These are phyloP conservation scores for Aureobasidium sp. DNA, from an alignment of 2,329 filamentous ascomycete genomes.

Conservation along the genomic window DNA sequence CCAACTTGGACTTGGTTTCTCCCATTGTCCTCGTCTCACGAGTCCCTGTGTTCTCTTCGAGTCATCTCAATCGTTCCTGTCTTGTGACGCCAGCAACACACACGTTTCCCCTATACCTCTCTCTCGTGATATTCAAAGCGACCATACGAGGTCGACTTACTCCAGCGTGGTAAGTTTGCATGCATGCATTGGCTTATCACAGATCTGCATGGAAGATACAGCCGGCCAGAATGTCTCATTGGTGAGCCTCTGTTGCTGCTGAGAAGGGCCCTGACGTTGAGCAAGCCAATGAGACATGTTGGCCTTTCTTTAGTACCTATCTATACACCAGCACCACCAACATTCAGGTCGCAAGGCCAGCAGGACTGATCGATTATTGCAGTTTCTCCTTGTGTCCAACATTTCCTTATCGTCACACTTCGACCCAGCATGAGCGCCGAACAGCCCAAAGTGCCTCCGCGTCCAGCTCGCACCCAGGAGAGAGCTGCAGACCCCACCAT, in stretches of 20 bases:
- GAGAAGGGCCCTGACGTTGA: constrained; percentile 1
- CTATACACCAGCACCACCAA: background rate
- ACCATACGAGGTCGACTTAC: background rate
- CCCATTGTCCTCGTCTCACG: constrained; percentile 10
- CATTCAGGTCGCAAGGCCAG: constrained; percentile 9
- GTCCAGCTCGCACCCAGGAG: constrained; percentile 50
- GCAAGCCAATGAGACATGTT: constrained; percentile 9
- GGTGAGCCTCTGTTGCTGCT: background rate
- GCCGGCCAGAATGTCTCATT: background rate
- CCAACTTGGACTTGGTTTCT: background rate
- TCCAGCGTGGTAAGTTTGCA: constrained; percentile 13
- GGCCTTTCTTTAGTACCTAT: background rate
- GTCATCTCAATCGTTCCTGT: constrained; percentile 11
- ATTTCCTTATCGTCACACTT: background rate
- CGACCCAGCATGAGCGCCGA: constrained; percentile 24
- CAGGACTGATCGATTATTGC: constrained; percentile 3
- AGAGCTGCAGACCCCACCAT: constrained; percentile 36
- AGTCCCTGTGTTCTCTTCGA: background rate
- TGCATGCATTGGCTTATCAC: constrained; percentile 15
- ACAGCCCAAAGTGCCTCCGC: constrained; percentile 53
- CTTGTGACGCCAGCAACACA: background rate
- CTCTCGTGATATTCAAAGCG: background rate
- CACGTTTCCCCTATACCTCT: background rate
- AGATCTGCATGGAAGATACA: constrained; percentile 8
- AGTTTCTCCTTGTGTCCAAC: background rate